A percentile compares a stretch with the other conserved stretches of the same genome.
These are phyloP conservation scores for Gillenia trifoliata DNA, from an alignment of 306 rosid genomes.

Conservation along the genomic window DNA sequence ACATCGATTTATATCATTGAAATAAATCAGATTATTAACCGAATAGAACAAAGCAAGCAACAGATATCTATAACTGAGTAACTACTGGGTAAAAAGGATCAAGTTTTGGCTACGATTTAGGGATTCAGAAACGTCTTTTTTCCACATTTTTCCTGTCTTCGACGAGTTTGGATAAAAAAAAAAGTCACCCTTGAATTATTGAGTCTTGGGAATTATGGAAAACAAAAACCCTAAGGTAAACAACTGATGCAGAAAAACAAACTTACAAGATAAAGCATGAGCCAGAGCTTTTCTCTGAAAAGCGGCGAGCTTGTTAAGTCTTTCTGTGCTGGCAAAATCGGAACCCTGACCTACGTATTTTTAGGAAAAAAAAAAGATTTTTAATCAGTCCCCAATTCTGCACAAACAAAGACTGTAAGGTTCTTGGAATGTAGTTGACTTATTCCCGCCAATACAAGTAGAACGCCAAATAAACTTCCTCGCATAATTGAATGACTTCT, in stretches of 20 bases:
- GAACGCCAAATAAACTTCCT: not conserved
- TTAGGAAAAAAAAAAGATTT: not conserved
- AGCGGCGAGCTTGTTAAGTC: slow-evolving; percentile 80
- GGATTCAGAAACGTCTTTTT: not conserved
- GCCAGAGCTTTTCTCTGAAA: slow-evolving; percentile 80
- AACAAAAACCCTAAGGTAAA: not conserved
- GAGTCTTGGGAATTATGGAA: not conserved
- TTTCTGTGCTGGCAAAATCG: slow-evolving; percentile 35
- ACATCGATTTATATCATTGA: not conserved
- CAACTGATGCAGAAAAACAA: not conserved
- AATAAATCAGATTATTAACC: not conserved
- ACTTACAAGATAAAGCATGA: slow-evolving; percentile 77
- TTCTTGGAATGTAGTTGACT: not conserved
- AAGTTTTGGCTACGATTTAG: not conserved
- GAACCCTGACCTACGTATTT: slow-evolving; percentile 27
- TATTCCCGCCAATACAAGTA: too few species aligned
- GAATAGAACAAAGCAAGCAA: not conserved
- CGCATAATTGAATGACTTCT: not conserved
- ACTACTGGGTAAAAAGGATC: not conserved
- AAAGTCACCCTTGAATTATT: not conserved
- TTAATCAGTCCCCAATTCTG: not conserved
- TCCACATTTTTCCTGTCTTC: too few species aligned
- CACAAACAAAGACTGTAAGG: not conserved
- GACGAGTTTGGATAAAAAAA: too few species aligned
- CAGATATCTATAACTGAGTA: not conserved